phyloP scores from a whole-genome alignment of 306 rosid genomes.

The Trichosanthes cucumerina region DNA sequence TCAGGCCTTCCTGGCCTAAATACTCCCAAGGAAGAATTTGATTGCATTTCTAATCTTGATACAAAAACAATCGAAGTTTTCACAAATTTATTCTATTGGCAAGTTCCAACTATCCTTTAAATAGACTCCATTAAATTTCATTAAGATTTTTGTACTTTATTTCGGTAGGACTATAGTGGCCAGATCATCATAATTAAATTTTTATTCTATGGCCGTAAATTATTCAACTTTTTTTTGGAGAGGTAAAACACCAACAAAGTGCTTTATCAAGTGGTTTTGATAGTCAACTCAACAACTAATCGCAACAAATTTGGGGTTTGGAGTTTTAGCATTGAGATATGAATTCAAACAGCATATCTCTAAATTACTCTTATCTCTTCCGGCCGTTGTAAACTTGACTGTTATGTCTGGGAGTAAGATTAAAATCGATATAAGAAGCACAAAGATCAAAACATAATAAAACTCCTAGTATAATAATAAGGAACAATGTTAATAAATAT shows the following conservation, averaged over 20 bases:
- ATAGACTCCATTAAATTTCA: not conserved
- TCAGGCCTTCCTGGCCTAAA: not conserved
- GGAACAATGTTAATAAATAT: not conserved
- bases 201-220: not conserved
- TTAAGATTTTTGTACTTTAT: not conserved
- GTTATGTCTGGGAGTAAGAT: not conserved
- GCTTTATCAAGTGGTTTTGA: not conserved
- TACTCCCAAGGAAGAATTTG: not conserved
- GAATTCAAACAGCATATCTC: not conserved
- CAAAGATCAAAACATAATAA: not conserved
- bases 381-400: not conserved
- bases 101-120: not conserved
- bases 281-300: not conserved
- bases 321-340: not conserved
- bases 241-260: not conserved
- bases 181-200: not conserved
- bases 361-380: not conserved
- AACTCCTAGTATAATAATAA: not conserved
- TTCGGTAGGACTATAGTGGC: not conserved
- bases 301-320: not conserved
- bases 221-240: too few relatives aligned
- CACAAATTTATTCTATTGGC: not conserved
- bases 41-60: not conserved
- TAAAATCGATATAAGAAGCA: not conserved
- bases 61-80: not conserved